Percentiles rank a stretch among this genome's conserved stretches.
Conservation (phyloP, 305 asterid genomes). For the Solanum chacoense region DNA sequence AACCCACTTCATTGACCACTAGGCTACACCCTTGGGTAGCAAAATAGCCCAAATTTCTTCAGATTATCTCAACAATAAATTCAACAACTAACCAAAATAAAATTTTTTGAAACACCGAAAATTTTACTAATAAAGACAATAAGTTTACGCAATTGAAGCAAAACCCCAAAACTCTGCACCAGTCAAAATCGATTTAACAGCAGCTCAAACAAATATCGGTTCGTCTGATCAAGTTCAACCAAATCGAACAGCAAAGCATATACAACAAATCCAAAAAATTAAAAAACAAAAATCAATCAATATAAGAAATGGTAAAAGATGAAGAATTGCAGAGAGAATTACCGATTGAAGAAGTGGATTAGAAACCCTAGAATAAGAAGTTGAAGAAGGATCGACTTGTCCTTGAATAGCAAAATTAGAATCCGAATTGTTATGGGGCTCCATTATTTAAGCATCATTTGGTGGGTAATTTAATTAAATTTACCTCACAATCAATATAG, state of each 20-base stretch:
- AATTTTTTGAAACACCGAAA: not conserved
- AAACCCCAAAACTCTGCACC: not conserved
- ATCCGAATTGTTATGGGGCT: not conserved
- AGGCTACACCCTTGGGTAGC: not conserved
- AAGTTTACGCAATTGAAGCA: not conserved
- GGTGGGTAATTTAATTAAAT: not conserved
- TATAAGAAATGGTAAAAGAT: not conserved
- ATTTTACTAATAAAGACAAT: not conserved
- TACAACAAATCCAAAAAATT: too few relatives aligned
- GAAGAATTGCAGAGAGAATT: not conserved
- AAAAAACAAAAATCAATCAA: not conserved
- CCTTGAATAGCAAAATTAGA: not conserved
- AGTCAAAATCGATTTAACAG: not conserved
- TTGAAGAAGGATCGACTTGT: not conserved
- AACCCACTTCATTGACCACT: not conserved
- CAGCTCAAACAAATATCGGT: not conserved
- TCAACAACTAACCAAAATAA: not conserved
- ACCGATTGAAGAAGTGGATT: conserved; percentile 15
- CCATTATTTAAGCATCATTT: not conserved
- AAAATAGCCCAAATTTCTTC: not conserved
- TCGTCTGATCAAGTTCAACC: not conserved
- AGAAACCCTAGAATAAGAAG: conserved; percentile 11
- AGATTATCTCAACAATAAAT: not conserved
- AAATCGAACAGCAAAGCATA: not conserved
- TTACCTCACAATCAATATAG: not conserved